Conservation (phyloP, 768 basidiomycete genomes). For the Boletus rufocinnamomeus region DNA sequence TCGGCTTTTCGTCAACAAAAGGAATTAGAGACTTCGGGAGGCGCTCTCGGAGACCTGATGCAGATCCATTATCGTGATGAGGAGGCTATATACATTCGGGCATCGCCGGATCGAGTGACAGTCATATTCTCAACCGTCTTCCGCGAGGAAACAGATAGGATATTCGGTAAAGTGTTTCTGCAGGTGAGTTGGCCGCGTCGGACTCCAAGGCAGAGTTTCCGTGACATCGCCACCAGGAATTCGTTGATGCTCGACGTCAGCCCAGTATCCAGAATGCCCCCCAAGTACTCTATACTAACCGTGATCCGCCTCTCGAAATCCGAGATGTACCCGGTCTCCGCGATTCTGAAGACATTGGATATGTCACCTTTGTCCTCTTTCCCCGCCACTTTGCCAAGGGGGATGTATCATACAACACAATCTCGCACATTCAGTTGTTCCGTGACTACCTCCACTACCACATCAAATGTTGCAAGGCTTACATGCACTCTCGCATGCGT, state of each 20-base stretch:
- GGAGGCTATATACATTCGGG: slow-evolving; percentile 95
- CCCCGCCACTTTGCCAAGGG: slow-evolving; percentile 90
- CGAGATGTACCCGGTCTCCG: slow-evolving; percentile 81
- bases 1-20: slow-evolving; percentile 82
- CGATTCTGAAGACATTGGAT: slow-evolving; percentile 86
- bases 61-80: slow-evolving; percentile 93
- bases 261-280: slow-evolving; percentile 95
- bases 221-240: slow-evolving; percentile 63
- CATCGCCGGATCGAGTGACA: slow-evolving; percentile 92
- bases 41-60: slow-evolving; percentile 81
- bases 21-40: slow-evolving; percentile 71
- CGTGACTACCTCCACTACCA: slow-evolving; percentile 99
- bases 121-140: slow-evolving; percentile 98
- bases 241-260: slow-evolving; percentile 94
- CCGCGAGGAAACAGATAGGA: slow-evolving; percentile 94
- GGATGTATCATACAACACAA: slow-evolving; percentile 68
- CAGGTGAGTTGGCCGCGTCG: slow-evolving; percentile 57
- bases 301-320: slow-evolving; percentile 97
- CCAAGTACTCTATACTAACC: slow-evolving; percentile 92
- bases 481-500: slow-evolving; percentile 98
- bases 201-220: background rate
- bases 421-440: slow-evolving; percentile 96
- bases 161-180: slow-evolving; percentile 97
- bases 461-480: slow-evolving; percentile 98
- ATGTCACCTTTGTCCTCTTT: slow-evolving; percentile 97